Evolutionary conservation across 148 eudicot species (phyloP), one percentile per base, ranked within the genome.

Genomic region (Nyssa sinensis): DNA sequence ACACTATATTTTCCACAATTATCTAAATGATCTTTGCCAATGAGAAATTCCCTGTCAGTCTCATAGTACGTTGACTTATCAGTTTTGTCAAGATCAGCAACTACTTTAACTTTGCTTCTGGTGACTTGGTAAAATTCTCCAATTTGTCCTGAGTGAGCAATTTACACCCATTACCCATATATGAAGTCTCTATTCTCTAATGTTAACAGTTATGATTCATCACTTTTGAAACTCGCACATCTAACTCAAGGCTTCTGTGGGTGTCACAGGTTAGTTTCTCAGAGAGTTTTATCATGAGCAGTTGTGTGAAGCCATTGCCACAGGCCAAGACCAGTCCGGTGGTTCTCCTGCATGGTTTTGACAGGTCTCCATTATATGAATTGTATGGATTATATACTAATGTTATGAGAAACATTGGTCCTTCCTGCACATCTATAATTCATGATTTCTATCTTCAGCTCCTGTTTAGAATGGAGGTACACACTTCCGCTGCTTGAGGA

Each of bases 391-490:
- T n/a, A 64, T 39, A 71, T 63, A 28, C n/a, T 13, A 13, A 31
- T 31, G 5, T 37, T 63, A 9, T 61, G 62, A 33, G 24, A 76
- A 32, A 59, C 30, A 16, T 29, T n/a, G 24, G 16, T 64, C 31
- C 34, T 64, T 59, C 31, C 57, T 77, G 70, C 67, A 66, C 70
- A 71, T 65, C 61, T 77, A 27, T 80, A 78, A 78, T 86, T 84
- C 73, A 81, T 85, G 70, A 72, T 84, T 73, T 82, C 64, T 84
- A 80, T 84, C 79, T 82, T 84, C 90, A 94, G 97, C 85, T 90
- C 98, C 71, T 90, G 97, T 88, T 88, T 94, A 86, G 97, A 92
- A 83, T 92, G 98, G 98, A 90, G 98, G 81, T 87, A 86, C 79
- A 81, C 88, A 12, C 86, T 86, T 71, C 98, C 98, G n/a, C 71